phyloP scores from a whole-genome alignment of 345 rosid genomes.

The Hibiscus syriacus region DNA sequence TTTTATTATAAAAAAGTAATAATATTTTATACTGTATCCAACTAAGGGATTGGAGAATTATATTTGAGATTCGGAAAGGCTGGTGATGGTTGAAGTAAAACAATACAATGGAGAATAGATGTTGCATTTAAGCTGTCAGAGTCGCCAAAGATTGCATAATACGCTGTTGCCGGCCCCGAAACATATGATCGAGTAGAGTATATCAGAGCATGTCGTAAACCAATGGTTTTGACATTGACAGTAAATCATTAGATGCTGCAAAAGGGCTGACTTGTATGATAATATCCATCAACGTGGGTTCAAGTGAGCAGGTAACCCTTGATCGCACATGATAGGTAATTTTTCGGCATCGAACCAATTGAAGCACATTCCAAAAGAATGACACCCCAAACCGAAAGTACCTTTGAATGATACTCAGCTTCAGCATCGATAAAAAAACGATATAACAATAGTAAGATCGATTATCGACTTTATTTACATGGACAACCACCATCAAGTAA shows the following conservation, averaged over 20 bases:
- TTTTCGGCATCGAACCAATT: conserved; percentile 42
- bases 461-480: not conserved
- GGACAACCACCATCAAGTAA: not conserved
- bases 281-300: conserved; percentile 37
- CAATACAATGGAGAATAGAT: conserved; percentile 23
- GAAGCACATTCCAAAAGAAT: conserved; percentile 40
- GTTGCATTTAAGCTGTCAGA: not conserved
- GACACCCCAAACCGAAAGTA: conserved; percentile 50
- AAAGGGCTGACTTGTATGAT: conserved; percentile 46
- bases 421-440: no score
- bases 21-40: no score
- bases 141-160: not conserved
- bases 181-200: no score
- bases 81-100: conserved; percentile 36
- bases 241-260: conserved; percentile 46
- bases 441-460: no score
- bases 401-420: conserved; percentile 27
- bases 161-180: conserved; percentile 10
- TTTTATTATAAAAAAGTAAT: no score
- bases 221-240: no score
- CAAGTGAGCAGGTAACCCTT: conserved; percentile 38
- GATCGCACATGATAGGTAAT: conserved; percentile 34
- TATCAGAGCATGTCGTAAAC: conserved; percentile 24
- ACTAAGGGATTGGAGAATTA: no score
- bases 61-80: no score